phyloP scores from a whole-genome alignment of 441 rosid genomes.

The Gossypium laxum region DNA sequence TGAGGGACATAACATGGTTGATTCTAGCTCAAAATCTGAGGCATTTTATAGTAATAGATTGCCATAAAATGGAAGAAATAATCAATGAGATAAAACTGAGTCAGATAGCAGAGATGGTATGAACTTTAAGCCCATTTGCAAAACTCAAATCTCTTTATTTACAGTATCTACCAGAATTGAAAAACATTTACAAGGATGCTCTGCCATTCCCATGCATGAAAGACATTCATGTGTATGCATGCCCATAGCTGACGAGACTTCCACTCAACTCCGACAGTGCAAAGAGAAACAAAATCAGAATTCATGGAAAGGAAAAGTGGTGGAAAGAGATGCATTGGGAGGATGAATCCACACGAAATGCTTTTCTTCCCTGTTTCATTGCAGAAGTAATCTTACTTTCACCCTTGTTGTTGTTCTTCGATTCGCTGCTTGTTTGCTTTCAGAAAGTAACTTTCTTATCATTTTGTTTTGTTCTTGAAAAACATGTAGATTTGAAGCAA shows the following conservation, averaged over 20 bases:
- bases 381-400: not conserved
- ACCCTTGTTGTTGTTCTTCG: not conserved
- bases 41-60: not conserved
- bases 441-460: not conserved
- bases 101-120: not conserved
- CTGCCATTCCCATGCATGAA: not conserved
- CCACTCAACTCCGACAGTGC: not conserved
- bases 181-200: not conserved
- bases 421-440: not conserved
- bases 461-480: too few species aligned
- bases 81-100: not conserved
- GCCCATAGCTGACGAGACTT: not conserved
- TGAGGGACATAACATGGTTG: not conserved
- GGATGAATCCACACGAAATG: not conserved
- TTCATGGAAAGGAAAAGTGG: not conserved
- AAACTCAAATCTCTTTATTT: not conserved
- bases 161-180: not conserved
- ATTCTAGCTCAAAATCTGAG: slow-evolving; percentile 1
- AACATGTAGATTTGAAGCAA: too few species aligned
- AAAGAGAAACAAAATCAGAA: not conserved
- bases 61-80: slow-evolving; percentile 1
- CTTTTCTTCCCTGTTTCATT: not conserved
- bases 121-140: not conserved
- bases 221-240: not conserved
- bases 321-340: slow-evolving; percentile 4